Base-by-base conservation (phyloP, 164 flowering plant genomes). In the Sedum album region DNA sequence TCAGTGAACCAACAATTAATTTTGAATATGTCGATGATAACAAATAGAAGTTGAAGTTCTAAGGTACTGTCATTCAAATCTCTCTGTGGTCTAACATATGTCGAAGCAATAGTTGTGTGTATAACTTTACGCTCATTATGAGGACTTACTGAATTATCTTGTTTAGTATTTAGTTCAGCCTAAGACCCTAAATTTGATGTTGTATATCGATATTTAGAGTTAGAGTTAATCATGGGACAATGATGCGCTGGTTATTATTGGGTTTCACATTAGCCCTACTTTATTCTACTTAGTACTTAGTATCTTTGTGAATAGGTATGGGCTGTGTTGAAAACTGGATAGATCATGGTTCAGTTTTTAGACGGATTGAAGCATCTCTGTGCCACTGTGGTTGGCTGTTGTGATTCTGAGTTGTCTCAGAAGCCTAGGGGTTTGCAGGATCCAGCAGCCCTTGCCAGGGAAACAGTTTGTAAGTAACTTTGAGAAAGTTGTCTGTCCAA, bases 281-380 rank as follows among this genome's bases (percentile, higher is more conserved):
- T 51, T 25, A 51, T 51, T n/a, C 11, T 51, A n/a, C 6, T 55
- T 5, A 13, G 1, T 55, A 2, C 1, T 26, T 25, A 41, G 15
- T 11, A 2, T 74, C 21, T 66, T 66, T 57, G 25, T 63, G 49
- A 60, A 61, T 72, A 83, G 88, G 79, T 77, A 84, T 86, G 91
- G 85, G 75, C 70, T 76, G 77, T 78, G 68, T 77, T 85, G 85
- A 79, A 61, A 39, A 68, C 74, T 20, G 60, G 72, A 72, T 75
- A 74, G 77, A 82, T 72, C 79, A 88, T 88, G 92, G 74, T 87
- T 86, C 87, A 80, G 85, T 88, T 85, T 84, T 73, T 88, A 81
- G 90, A 80, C 65, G 87, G 88, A 67, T 31, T 83, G 53, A 84
- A 79, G 85, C 85, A 82, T 76, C 67, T 82, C 66, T 81, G 74